These are phyloP conservation scores for Lichtheimia corymbifera DNA, from an alignment of 371 early-diverging fungal species.

Conservation along the genomic window DNA sequence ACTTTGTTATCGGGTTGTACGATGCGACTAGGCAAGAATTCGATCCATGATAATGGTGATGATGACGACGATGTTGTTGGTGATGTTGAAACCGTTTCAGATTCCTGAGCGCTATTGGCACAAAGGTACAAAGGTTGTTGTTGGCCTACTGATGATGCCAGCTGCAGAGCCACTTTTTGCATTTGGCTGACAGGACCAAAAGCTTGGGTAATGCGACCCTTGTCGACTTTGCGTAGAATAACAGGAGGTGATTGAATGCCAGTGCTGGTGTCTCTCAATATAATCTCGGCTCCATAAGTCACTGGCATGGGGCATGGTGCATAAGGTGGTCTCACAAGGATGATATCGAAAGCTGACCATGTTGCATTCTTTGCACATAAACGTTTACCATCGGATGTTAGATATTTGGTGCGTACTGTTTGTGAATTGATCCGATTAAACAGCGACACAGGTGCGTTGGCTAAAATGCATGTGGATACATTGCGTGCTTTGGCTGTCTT, in stretches of 20 bases:
- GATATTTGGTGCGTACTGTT: constrained; percentile 83
- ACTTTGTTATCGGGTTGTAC: constrained; percentile 34
- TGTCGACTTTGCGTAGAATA: constrained; percentile 80
- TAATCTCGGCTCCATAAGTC: constrained; percentile 76
- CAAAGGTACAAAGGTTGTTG: constrained; percentile 40
- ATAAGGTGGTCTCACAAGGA: constrained; percentile 52
- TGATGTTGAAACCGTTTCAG: constrained; percentile 18
- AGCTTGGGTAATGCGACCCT: constrained; percentile 67
- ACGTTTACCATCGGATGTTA: constrained; percentile 54
- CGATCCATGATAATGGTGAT: constrained; percentile 26
- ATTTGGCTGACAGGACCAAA: constrained; percentile 82
- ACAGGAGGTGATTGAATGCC: constrained; percentile 69
- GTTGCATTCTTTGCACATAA: constrained; percentile 73
- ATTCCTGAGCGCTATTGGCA: constrained; percentile 28
- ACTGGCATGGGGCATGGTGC: constrained; percentile 49
- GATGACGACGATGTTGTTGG: constrained; percentile 21
- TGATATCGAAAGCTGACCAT: constrained; percentile 78
- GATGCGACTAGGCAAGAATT: constrained; percentile 34
- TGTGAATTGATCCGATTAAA: constrained; percentile 85
- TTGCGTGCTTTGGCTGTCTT: constrained; percentile 82
- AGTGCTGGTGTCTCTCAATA: constrained; percentile 65
- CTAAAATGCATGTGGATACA: constrained; percentile 71
- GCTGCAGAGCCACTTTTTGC: constrained; percentile 83
- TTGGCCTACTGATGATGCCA: constrained; percentile 24
- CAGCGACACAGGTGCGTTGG: constrained; percentile 68